These are phyloP conservation scores for Saccharomyces kudriavzevii DNA, from an alignment of 805 yeast species.

Conservation along the genomic window DNA sequence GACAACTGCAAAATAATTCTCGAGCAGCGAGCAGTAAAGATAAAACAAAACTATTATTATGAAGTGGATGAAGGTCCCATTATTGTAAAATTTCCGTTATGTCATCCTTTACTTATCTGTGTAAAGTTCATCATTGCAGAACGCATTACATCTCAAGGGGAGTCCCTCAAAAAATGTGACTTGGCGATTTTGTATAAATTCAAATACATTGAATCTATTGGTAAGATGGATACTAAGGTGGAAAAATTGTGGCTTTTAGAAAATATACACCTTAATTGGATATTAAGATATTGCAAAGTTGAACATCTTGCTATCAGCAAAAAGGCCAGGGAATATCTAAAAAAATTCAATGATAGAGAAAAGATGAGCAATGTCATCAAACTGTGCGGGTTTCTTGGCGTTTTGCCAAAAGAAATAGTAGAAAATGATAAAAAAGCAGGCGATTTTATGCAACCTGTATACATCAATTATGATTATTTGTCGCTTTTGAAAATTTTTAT, in stretches of 20 bases:
- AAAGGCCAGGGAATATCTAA: neutral
- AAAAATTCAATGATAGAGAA: neutral
- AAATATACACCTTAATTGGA: neutral
- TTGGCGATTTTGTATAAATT: neutral
- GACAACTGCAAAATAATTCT: slow-evolving; percentile 4
- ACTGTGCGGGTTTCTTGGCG: slow-evolving; percentile 56
- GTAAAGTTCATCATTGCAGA: slow-evolving; percentile 21
- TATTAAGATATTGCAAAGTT: neutral
- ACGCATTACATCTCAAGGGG: neutral
- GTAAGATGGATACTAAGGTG: neutral
- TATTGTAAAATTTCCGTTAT: slow-evolving; percentile 39
- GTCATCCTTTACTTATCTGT: slow-evolving; percentile 33
- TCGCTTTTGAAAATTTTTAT: slow-evolving; percentile 7
- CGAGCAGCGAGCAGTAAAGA: slow-evolving; percentile 43
- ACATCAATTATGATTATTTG: slow-evolving; percentile 8
- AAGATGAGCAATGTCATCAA: slow-evolving; percentile 23
- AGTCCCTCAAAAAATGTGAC: neutral
- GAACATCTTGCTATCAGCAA: neutral
- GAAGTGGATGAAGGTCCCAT: slow-evolving; percentile 46
- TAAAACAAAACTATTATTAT: slow-evolving; percentile 47
- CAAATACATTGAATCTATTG: neutral
- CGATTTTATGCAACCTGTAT: neutral
- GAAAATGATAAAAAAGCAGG: neutral
- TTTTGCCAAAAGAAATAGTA: slow-evolving; percentile 18
- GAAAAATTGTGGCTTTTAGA: neutral